phyloP scores from a whole-genome alignment of 768 basidiomycete genomes.

The Neoboletus brunneissimus region DNA sequence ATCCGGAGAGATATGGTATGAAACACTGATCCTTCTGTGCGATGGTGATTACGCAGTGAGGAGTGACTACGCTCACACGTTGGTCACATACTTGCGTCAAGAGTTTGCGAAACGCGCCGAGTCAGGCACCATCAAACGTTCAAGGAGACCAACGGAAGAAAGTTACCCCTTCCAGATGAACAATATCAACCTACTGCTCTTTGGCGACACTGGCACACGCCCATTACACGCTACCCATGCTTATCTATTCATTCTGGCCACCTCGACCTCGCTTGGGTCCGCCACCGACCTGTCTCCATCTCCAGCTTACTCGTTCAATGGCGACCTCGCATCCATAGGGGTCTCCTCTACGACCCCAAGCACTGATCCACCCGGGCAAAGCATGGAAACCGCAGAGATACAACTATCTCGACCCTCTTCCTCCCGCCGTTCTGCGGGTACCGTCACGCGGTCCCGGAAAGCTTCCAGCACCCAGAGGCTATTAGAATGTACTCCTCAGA shows the following conservation, averaged over 20 bases:
- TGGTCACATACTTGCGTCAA: slow-evolving; percentile 72
- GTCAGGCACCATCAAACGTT: slow-evolving; percentile 45
- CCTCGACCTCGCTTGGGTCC: slow-evolving; percentile 60
- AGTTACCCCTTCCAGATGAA: slow-evolving; percentile 44
- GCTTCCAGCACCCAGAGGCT: slow-evolving; percentile 52
- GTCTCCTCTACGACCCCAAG: slow-evolving; percentile 33
- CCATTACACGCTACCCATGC: slow-evolving; percentile 81
- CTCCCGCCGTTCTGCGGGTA: slow-evolving; percentile 48
- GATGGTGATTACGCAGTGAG: slow-evolving; percentile 77
- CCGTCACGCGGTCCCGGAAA: slow-evolving; percentile 54
- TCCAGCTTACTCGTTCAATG: slow-evolving; percentile 38
- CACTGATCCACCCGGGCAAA: slow-evolving; percentile 28
- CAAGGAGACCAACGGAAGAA: slow-evolving; percentile 46
- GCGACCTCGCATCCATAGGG: slow-evolving; percentile 28
- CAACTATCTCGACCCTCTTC: slow-evolving; percentile 35
- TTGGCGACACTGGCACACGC: slow-evolving; percentile 60
- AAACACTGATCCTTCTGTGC: slow-evolving; percentile 81
- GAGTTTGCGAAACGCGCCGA: slow-evolving; percentile 66
- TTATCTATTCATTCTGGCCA: slow-evolving; percentile 75
- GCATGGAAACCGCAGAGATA: slow-evolving; percentile 14
- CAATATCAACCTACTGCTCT: slow-evolving; percentile 47
- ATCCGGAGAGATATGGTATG: slow-evolving; percentile 86
- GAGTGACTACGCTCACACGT: slow-evolving; percentile 67
- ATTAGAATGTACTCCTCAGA: slow-evolving; percentile 46
- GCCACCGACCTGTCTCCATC: slow-evolving; percentile 38